These are phyloP conservation scores for Hygrophorus pudorinus DNA, from an alignment of 768 basidiomycete genomes.

Conservation along the genomic window DNA sequence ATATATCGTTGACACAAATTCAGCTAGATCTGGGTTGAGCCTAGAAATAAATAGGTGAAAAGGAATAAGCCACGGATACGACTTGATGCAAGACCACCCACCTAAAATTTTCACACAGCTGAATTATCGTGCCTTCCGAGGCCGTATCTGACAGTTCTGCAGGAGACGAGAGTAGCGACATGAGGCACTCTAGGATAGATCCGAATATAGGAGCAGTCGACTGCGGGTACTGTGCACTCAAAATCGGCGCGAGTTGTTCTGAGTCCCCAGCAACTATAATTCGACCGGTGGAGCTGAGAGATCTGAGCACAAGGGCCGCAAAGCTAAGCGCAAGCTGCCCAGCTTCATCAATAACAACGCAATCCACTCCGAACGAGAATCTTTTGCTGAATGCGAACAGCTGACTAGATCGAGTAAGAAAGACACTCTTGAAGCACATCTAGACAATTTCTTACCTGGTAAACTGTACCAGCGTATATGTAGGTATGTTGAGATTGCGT, in stretches of 20 bases:
- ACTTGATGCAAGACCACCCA: too few relatives aligned
- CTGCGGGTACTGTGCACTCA: conserved; percentile 35
- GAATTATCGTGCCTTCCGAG: conserved; percentile 32
- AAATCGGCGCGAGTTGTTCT: conserved; percentile 41
- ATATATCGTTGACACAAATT: conserved; percentile 44
- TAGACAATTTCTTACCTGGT: conserved; percentile 26
- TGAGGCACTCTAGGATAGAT: conserved; percentile 37
- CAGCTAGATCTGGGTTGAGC: conserved; percentile 42
- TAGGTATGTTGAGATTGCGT: conserved; percentile 16
- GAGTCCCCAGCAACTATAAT: conserved; percentile 43
- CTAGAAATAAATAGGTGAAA: conserved; percentile 15
- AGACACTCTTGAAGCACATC: conserved; percentile 3
- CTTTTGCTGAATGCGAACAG: conserved; percentile 38
- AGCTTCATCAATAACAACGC: conserved; percentile 39
- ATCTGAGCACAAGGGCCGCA: conserved; percentile 34
- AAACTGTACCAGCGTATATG: conserved; percentile 39
- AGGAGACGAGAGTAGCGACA: too few relatives aligned
- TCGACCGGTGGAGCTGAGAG: conserved; percentile 25
- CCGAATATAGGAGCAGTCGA: conserved; percentile 33
- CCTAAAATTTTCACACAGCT: conserved; percentile 24
- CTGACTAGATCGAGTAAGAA: conserved; percentile 16
- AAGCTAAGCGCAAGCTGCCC: conserved; percentile 39
- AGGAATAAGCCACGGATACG: too few relatives aligned
- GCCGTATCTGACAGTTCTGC: conserved; percentile 10
- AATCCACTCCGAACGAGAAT: conserved; percentile 29